Evolutionary conservation across 106 monocot genomes (phyloP), one percentile per base, ranked within the genome.

Genomic region (Apostasia ramifera): DNA sequence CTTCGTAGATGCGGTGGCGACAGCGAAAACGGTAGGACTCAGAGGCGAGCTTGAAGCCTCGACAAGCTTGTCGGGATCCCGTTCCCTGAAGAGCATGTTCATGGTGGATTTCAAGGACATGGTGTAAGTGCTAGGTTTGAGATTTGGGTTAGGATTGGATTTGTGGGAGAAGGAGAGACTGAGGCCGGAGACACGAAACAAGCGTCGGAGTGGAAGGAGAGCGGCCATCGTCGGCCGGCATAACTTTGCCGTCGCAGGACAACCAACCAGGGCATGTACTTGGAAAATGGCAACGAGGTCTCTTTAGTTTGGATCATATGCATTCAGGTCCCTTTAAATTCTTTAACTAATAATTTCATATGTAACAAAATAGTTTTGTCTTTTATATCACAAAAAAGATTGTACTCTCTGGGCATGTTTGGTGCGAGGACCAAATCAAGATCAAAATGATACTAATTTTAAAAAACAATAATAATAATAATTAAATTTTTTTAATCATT

Each of bases 61-160:
- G 66, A 80, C 79, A 56, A 86, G 66, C 38, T 45, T 54, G 70
- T 79, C 76, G 74, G 77, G 82, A 66, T 74, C 73, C 11, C 59
- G 65, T 57, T 82, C 82, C 5, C 59, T 51, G 86, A 66, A 70
- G 60, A 86, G 71, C 60, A 72, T 65, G 63, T 72, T 73, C 59
- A 77, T 66, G n/a, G 63, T 69, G 13, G 45, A 8, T 55, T 41
- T 66, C 47, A 79, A 53, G 55, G 63, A 0, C 14, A 42, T 52
- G 66, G 66, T 10, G 47, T 12, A 14, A 1, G 55, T 13, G 0
- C 11, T 65, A 59, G 37, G 1, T 42, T 51, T 53, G 45, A 13
- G 38, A 53, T 76, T 70, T 55, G 53, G 46, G 65, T 66, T 47
- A 39, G 74, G 56, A 12, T 66, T 66, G 11, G 76, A 41, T 63